These are phyloP conservation scores for Solanum raphanifolium DNA, from an alignment of 257 asterid genomes.

Conservation along the genomic window DNA sequence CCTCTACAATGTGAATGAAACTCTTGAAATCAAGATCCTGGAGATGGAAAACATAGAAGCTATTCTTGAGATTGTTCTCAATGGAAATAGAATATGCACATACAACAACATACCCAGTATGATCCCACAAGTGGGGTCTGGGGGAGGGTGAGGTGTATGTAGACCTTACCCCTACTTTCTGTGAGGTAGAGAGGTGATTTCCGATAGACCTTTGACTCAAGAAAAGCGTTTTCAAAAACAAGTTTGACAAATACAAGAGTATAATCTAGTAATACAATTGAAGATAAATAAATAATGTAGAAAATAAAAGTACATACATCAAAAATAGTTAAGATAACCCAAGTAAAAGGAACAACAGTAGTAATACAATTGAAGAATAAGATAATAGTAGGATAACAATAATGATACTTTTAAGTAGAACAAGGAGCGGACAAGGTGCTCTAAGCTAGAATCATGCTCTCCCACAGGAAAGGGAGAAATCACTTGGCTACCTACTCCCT, in stretches of 20 bases:
- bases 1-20: not conserved
- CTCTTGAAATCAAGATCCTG: not conserved
- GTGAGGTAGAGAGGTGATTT: not conserved
- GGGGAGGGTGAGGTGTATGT: not conserved
- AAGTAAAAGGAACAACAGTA: not conserved
- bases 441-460: not conserved
- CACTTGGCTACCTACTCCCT: not conserved
- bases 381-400: not conserved
- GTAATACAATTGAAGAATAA: not conserved
- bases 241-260: not conserved
- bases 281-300: not conserved
- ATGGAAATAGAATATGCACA: not conserved
- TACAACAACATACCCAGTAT: not conserved
- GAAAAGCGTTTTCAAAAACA: not conserved
- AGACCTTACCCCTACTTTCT: not conserved
- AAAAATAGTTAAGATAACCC: not conserved
- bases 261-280: not conserved
- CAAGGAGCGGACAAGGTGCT: not conserved
- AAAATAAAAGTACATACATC: too few species aligned
- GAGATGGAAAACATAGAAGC: not conserved
- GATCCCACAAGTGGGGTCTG: not conserved
- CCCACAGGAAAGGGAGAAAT: not conserved
- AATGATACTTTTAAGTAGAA: too few species aligned
- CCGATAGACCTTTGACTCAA: not conserved
- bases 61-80: not conserved